phyloP scores from a whole-genome alignment of 148 eudicot genomes.

The Rhododendron vialii region DNA sequence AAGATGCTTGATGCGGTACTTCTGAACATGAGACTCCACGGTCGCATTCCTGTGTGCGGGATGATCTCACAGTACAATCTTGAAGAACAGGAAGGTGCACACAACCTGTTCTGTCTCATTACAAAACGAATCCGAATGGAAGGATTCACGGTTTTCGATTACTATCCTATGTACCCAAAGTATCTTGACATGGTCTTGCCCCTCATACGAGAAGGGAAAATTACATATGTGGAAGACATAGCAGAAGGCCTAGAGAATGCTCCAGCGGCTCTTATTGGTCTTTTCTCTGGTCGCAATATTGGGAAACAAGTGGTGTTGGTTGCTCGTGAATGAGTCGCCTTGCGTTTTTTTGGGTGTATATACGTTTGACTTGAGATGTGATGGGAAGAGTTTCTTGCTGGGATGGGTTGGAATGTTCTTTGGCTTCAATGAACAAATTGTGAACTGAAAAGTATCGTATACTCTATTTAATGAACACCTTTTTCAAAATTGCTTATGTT shows the following conservation, averaged over 20 bases:
- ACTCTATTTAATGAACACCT: too few species aligned
- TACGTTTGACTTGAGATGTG: neutral
- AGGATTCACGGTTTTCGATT: neutral
- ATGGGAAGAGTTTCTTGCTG: neutral
- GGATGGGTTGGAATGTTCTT: too few species aligned
- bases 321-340: neutral
- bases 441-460: too few species aligned
- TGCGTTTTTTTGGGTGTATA: neutral
- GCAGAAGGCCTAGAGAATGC: slow-evolving; percentile 2
- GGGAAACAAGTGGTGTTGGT: slow-evolving; percentile 1
- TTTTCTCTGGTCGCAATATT: neutral
- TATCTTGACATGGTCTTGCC: neutral
- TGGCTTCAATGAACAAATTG: too few species aligned
- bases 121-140: neutral
- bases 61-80: slow-evolving; percentile 2
- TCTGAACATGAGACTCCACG: neutral
- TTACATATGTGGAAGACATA: neutral
- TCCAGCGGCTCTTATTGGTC: neutral
- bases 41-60: neutral
- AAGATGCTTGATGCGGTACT: neutral
- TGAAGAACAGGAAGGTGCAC: neutral
- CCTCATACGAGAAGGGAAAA: neutral
- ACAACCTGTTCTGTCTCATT: neutral
- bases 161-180: neutral
- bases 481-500: too few species aligned